Conservation (phyloP, 129 eudicot species). For the Smallanthus sonchifolius region DNA sequence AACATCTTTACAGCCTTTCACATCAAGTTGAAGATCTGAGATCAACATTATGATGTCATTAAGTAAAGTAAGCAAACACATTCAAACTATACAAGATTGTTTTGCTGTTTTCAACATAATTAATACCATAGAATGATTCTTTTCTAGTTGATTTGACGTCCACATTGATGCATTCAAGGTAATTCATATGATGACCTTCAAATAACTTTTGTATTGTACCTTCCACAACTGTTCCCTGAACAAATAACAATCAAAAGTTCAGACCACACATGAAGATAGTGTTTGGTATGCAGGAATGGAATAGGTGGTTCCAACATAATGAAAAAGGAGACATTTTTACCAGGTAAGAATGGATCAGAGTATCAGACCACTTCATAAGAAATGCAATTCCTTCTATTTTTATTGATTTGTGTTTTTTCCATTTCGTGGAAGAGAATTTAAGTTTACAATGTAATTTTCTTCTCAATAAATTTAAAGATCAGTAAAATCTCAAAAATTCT, state of each 20-base stretch:
- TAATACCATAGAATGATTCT: slow-evolving; percentile 89
- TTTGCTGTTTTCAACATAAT: slow-evolving; percentile 5
- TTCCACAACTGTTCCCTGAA: slow-evolving; percentile 94
- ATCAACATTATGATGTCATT: slow-evolving; percentile 9
- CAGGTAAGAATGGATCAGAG: not conserved
- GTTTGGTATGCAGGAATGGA: not conserved
- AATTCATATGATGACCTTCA: slow-evolving; percentile 98
- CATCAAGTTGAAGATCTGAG: slow-evolving; percentile 97
- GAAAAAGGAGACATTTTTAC: not conserved
- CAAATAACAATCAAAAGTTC: slow-evolving; percentile 23
- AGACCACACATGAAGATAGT: slow-evolving; percentile 9
- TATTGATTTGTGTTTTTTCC: not conserved
- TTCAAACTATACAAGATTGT: not conserved
- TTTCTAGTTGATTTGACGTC: slow-evolving; percentile 92
- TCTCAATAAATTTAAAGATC: not conserved
- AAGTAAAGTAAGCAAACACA: not conserved
- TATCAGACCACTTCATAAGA: not conserved
- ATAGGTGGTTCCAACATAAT: not conserved
- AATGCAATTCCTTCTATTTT: not conserved
- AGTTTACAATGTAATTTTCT: not conserved
- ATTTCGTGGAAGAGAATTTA: not conserved
- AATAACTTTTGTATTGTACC: slow-evolving; percentile 96
- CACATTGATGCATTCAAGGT: slow-evolving; percentile 93
- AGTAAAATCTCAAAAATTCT: not conserved
- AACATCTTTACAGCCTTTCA: slow-evolving; percentile 90